Base-by-base conservation (phyloP, 148 eudicot species). In the Polygonum maritimum region DNA sequence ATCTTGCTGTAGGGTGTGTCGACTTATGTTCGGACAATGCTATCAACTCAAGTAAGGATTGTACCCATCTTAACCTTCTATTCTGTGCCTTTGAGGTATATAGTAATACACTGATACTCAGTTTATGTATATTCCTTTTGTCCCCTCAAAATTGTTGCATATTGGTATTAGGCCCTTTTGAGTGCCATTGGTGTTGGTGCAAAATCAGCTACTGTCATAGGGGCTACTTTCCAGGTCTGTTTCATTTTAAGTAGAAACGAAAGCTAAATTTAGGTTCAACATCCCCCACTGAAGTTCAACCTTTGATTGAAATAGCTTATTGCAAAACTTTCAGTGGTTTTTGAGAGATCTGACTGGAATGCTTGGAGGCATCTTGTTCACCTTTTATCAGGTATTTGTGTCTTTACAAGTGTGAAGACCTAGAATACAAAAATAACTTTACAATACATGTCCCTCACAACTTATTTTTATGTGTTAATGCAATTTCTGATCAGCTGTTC, bases 101-200 rank as follows among this genome's bases (percentile, higher is more conserved):
- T 33, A 40, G 40, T 63, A 39, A 49, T 71, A 48, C 14, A 48
- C 15, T 13, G 57, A 51, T 51, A 51, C 57, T 51, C 57, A 15
- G 15, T 15, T 54, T 54, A 54, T n/a, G n/a, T 7, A n/a, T 5
- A 54, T n/a, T 44, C 47, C 47, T 6, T 73, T 26, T 15, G 19
- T 1, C 55, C 38, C 16, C 3, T 13, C 7, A 31, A 26, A 21
- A 58, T 38, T 75, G 60, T 35, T 67, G 45, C 4, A 9, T 36
- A 4, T 67, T 67, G 21, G 9, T 67, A 35, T 75, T 80, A 95
- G 99, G 99, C 99, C 78, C 99, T 95, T 75, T 79, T 95, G 84
- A 84, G 99, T 90, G 99, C 99, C 73, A 95, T 95, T 80, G 99
- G 99, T 49, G 99, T 95, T 57, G 99, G 99, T 75, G 99, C 88